Evolutionary conservation across 768 basidiomycete genomes (phyloP).

Genomic region (Pisolithus marmoratus): DNA sequence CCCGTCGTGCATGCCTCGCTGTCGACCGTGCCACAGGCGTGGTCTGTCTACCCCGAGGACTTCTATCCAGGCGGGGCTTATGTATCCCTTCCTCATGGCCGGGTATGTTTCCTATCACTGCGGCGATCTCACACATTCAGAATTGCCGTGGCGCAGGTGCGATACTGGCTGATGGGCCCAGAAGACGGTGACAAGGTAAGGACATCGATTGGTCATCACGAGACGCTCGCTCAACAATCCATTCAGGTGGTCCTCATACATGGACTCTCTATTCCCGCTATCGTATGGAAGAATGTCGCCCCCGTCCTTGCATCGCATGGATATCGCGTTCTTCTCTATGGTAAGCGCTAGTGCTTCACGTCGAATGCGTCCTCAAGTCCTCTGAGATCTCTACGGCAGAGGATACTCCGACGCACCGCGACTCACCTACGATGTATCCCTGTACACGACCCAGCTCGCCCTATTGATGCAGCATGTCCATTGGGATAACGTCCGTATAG

Average conservation of each 20-base stretch:
- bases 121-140: neutral
- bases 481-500: slow-evolving; percentile 62
- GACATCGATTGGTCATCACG: too few species aligned
- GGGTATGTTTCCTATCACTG: slow-evolving; percentile 35
- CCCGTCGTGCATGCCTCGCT: slow-evolving; percentile 52
- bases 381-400: slow-evolving; percentile 69
- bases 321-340: slow-evolving; percentile 72
- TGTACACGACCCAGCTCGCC: slow-evolving; percentile 77
- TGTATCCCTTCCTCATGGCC: slow-evolving; percentile 59
- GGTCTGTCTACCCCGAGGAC: slow-evolving; percentile 69
- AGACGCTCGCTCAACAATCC: neutral
- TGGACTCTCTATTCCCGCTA: slow-evolving; percentile 70
- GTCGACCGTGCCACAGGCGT: slow-evolving; percentile 52
- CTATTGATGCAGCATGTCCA: slow-evolving; percentile 72
- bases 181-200: slow-evolving; percentile 58
- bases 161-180: slow-evolving; percentile 77
- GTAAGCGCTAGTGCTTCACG: slow-evolving; percentile 29
- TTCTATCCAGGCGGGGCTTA: slow-evolving; percentile 59
- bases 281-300: slow-evolving; percentile 74
- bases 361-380: slow-evolving; percentile 1
- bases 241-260: slow-evolving; percentile 69
- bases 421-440: slow-evolving; percentile 54
- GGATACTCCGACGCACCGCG: slow-evolving; percentile 81
- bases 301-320: slow-evolving; percentile 57
- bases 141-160: slow-evolving; percentile 36